Percentiles rank a stretch among this genome's conserved stretches.
Evolutionary conservation across 768 basidiomycete genomes (phyloP).

Genomic region (Tricholomella constricta): DNA sequence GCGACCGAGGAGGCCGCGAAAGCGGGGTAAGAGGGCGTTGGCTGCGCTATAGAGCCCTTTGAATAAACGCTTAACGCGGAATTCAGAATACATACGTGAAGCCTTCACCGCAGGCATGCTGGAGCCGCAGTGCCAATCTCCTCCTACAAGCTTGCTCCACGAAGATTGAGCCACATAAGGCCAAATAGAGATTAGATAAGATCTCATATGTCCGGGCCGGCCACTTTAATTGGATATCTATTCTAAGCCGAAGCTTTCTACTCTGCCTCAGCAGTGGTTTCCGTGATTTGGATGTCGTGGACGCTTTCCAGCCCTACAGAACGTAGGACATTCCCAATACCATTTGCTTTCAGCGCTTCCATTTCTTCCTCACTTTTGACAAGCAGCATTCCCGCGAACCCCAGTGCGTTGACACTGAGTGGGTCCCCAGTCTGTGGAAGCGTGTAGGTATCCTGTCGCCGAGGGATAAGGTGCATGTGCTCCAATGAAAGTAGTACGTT

Average conservation of each 20-base stretch:
- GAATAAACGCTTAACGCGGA: background rate
- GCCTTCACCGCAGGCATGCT: constrained; percentile 8
- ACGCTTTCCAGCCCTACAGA: constrained; percentile 67
- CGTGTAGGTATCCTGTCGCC: constrained; percentile 60
- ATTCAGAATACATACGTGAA: constrained; percentile 2
- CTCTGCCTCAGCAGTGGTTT: constrained; percentile 30
- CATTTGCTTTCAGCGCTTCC: constrained; percentile 64
- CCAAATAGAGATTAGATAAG: constrained; percentile 14
- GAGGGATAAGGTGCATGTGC: constrained; percentile 87
- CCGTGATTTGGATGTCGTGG: constrained; percentile 64
- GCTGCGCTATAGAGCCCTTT: background rate
- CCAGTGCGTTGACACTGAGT: constrained; percentile 82
- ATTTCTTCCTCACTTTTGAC: constrained; percentile 83
- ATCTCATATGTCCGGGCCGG: too few relatives aligned
- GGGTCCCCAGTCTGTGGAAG: constrained; percentile 54
- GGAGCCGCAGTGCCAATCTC: too few relatives aligned
- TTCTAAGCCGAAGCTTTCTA: background rate
- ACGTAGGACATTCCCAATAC: constrained; percentile 61
- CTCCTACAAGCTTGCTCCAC: too few relatives aligned
- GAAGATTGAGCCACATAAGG: background rate
- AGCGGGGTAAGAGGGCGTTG: constrained; percentile 6
- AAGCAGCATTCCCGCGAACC: constrained; percentile 87
- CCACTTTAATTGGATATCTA: too few relatives aligned
- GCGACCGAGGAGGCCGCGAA: constrained; percentile 10
- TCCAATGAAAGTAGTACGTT: constrained; percentile 81